phyloP scores from a whole-genome alignment of 1,284 basidiomycete species.

The Grifola frondosa region DNA sequence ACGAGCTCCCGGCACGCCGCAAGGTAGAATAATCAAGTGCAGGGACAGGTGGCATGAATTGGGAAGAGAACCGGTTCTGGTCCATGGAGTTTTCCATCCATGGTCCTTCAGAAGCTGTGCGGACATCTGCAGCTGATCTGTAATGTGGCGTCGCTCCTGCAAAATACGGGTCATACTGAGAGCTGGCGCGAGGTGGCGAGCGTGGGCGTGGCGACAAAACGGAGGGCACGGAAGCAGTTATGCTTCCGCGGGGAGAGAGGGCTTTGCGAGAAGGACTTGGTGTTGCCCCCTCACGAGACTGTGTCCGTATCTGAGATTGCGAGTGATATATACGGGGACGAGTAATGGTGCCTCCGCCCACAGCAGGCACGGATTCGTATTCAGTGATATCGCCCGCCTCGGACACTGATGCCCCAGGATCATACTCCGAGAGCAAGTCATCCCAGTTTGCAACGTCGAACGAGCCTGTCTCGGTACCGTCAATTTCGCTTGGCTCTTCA shows the following conservation, averaged over 20 bases:
- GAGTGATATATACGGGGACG: constrained; percentile 62
- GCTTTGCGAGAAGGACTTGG: constrained; percentile 14
- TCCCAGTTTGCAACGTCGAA: constrained; percentile 73
- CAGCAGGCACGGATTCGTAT: constrained; percentile 53
- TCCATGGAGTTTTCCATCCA: constrained; percentile 17
- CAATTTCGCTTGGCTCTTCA: constrained; percentile 59
- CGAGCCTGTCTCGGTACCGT: constrained; percentile 48
- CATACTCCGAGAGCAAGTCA: constrained; percentile 42
- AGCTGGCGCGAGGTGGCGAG: constrained; percentile 22
- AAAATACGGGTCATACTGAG: constrained; percentile 34
- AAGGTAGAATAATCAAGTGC: constrained; percentile 29
- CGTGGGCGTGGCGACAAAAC: too few relatives aligned
- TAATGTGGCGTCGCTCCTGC: constrained; percentile 26
- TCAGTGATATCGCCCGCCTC: constrained; percentile 29
- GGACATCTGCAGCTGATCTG: constrained; percentile 13
- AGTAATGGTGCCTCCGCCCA: constrained; percentile 64
- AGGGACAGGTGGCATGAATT: constrained; percentile 32
- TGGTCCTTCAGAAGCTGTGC: constrained; percentile 11
- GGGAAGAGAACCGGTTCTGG: constrained; percentile 24
- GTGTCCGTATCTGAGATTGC: constrained; percentile 42
- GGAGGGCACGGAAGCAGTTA: constrained; percentile 8
- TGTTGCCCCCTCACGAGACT: constrained; percentile 11
- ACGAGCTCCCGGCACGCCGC: constrained; percentile 29
- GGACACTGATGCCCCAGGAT: constrained; percentile 30
- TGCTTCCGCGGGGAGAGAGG: constrained; percentile 7